phyloP scores from a whole-genome alignment of 1,139 yeast genomes.

The Geotrichum histeridarum region DNA sequence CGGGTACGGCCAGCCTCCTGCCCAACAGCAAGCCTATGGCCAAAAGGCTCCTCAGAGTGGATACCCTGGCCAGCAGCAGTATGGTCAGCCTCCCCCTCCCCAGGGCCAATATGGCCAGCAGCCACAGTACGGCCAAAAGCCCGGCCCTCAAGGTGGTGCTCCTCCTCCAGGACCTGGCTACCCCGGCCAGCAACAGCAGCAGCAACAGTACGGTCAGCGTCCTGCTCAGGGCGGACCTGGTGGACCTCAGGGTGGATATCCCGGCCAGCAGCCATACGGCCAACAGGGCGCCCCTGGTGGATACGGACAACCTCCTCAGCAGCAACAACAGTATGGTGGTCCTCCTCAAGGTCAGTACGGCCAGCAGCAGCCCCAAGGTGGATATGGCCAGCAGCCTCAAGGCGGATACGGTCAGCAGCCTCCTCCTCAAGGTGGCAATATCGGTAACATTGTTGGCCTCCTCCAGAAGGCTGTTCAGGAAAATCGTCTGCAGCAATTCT shows the following conservation, averaged over 20 bases:
- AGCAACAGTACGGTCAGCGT: constrained; percentile 9
- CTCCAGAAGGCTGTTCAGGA: constrained; percentile 33
- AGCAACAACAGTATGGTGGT: background rate
- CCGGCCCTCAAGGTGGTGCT: constrained; percentile 1
- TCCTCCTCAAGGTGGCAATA: constrained; percentile 4
- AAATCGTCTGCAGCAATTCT: constrained; percentile 33
- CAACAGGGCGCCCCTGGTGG: constrained; percentile 13
- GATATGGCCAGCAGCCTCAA: background rate
- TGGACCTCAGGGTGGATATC: constrained; percentile 28
- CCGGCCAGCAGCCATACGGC: constrained; percentile 18
- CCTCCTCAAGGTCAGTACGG: background rate
- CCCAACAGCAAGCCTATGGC: background rate
- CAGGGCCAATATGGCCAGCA: background rate
- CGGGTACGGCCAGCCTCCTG: constrained; percentile 18
- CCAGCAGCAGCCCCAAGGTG: background rate
- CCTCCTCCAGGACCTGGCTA: background rate
- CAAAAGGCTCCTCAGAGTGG: constrained; percentile 1
- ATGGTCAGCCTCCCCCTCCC: background rate
- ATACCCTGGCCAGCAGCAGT: constrained; percentile 1
- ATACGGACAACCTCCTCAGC: constrained; percentile 20
- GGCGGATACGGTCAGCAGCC: constrained; percentile 8
- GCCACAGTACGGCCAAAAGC: constrained; percentile 4
- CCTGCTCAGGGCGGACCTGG: constrained; percentile 10
- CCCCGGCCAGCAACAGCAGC: constrained; percentile 5
- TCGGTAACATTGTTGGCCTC: constrained; percentile 22